Evolutionary conservation across 805 yeast genomes (phyloP), one percentile per base, ranked within the genome.

Genomic region (Suhomyces kilbournensis): DNA sequence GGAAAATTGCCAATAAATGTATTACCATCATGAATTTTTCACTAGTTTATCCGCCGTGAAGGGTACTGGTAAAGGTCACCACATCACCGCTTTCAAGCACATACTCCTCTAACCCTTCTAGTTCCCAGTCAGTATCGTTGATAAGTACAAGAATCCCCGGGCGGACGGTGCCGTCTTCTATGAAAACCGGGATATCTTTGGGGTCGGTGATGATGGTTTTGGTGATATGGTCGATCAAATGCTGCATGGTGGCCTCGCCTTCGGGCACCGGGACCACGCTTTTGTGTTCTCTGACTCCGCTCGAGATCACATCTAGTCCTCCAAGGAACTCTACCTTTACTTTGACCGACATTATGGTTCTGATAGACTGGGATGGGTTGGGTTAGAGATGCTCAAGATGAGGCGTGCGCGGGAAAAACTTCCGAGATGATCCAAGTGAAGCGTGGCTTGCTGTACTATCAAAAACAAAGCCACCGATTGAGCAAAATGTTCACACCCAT

Each of bases 61-160:
- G 74, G 3, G 99, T 94, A 42, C 96, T 88, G 1, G 97, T 93
- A 63, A 93, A 93, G 2, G 96, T 83, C 39, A 93, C 79, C 20
- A 82, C 76, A 67, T 93, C 99, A 10, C 88, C 85, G 46, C 79
- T 71, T 67, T 89, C 87, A 14, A 94, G 67, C n/a, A 76, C 82
- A 62, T 91, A 91, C 8, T 82, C 86, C 60, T 89, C 91, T 68
- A 86, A 91, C 9, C 90, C 98, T 66, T 91, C 96, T 12, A 93
- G 70, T 63, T 93, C 99, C 98, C 98, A 93, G 71, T 93, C 99
- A 0, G 96, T 84, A 65, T 93, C 98, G 64, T 93, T 93, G 56
- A 93, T 87, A 51, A 93, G 77, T 8, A 94, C 97, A 55, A 93
- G 74, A 46, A 93, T 90, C 2, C 99, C 99, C 0, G 98, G 97